phyloP scores from a whole-genome alignment of 306 rosid genomes.

The Castanea crenata region DNA sequence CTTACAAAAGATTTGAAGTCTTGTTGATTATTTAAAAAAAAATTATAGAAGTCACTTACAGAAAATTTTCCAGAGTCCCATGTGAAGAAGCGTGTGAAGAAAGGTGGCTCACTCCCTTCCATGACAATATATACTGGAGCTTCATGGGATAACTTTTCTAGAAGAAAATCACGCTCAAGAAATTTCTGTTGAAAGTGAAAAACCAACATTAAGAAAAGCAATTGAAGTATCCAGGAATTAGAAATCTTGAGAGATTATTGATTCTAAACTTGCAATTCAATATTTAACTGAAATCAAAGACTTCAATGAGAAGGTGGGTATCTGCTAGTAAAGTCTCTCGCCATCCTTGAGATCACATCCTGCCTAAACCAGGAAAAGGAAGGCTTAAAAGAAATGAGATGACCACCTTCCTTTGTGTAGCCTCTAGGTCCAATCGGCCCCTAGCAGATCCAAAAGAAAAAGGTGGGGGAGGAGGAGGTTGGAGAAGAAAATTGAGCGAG shows the following conservation, averaged over 20 bases:
- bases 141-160: slow-evolving; percentile 66
- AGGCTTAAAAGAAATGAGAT: background rate
- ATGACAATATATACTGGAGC: slow-evolving; percentile 73
- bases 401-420: background rate
- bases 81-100: slow-evolving; percentile 92
- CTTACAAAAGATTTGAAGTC: slow-evolving; percentile 15
- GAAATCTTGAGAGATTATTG: slow-evolving; percentile 18
- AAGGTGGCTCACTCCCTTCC: slow-evolving; percentile 96
- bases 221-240: slow-evolving; percentile 6
- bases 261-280: slow-evolving; percentile 7
- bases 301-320: background rate
- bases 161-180: slow-evolving; percentile 79
- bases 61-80: slow-evolving; percentile 89
- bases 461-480: no score
- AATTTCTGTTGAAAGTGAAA: slow-evolving; percentile 65
- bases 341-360: background rate
- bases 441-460: no score
- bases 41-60: slow-evolving; percentile 43
- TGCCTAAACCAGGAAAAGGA: background rate
- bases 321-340: background rate
- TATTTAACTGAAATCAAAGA: background rate
- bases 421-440: no score
- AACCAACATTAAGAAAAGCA: slow-evolving; percentile 16
- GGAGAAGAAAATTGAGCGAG: background rate
- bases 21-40: background rate